Base-by-base conservation (phyloP, 2,329 filamentous ascomycete species). In the Aspergillus floridensis region DNA sequence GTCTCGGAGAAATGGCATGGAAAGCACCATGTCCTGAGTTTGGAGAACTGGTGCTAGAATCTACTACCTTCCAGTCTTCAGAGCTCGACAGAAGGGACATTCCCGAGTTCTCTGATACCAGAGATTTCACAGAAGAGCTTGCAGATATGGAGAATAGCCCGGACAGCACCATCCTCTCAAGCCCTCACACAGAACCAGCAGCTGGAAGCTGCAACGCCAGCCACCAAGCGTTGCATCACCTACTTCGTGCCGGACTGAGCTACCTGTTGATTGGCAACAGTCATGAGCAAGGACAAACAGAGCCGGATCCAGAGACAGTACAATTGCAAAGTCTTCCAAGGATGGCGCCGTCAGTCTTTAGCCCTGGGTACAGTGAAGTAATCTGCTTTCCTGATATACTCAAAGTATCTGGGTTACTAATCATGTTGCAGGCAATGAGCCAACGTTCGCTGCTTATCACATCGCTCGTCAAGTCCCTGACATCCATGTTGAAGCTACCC, bases 401-500 rank as follows among this genome's bases (percentile, higher is more conserved):
- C 1, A n/a, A 24, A 49, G 3, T 49, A 22, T 44, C 46, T 19
- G 51, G 49, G 62, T 53, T 48, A 22, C 2, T 48, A 14, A 35
- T 19, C 10, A 14, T 46, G 19, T 16, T 14, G 5, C 44, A 78
- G 76, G 71, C 68, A 35, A 71, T 77, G 59, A 69, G 67, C 38
- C 72, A 77, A 61, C 67, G 76, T 35, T 68, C 67, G 10, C 65
- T 66, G 6, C 69, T 76, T 7, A 71, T 77, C 3, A 68, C 74
- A 1, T 67, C 70, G 5, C 67, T 77, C 16, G 65, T 70, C 1
- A 76, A 73, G 60, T 72, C 75, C 5, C 61, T 78, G 26, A 59
- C 65, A 4, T 70, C 67, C 1, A 68, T 77, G 49, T 46, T 78
- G 12, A 63, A 67, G 14, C 62, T 56, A 16, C 66, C 65, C n/a